phyloP scores from a whole-genome alignment of 306 rosid species.

The Mucuna pruriens region DNA sequence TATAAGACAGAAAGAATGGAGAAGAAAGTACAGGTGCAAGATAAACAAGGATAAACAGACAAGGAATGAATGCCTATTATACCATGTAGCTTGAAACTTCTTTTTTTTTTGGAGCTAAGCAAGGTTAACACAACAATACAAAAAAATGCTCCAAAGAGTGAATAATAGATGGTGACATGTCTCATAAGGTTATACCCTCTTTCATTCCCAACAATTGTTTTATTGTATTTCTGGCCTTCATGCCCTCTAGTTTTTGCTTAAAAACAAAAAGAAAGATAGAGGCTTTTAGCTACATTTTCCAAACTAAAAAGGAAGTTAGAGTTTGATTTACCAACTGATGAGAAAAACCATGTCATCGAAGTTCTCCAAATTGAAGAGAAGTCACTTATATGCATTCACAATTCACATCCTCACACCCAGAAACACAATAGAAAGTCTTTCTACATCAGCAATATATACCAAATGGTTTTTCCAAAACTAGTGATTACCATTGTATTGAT shows the following conservation, averaged over 20 bases:
- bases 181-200: neutral
- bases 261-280: neutral
- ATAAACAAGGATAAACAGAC: neutral
- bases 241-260: neutral
- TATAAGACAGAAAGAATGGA: conserved; percentile 22
- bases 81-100: neutral
- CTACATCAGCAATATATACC: neutral
- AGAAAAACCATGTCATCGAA: neutral
- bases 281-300: neutral
- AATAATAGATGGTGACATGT: conserved; percentile 1
- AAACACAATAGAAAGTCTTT: neutral
- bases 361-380: neutral
- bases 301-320: neutral
- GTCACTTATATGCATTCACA: neutral
- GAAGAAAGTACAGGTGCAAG: neutral
- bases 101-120: neutral
- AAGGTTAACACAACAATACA: conserved; percentile 16
- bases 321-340: neutral
- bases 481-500: conserved; percentile 28
- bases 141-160: neutral
- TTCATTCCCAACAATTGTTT: neutral
- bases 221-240: conserved; percentile 2
- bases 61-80: neutral
- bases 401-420: neutral
- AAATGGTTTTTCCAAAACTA: conserved; percentile 46